Base-by-base conservation (phyloP, 75 land plant species). In the Ceratopteris richardii region DNA sequence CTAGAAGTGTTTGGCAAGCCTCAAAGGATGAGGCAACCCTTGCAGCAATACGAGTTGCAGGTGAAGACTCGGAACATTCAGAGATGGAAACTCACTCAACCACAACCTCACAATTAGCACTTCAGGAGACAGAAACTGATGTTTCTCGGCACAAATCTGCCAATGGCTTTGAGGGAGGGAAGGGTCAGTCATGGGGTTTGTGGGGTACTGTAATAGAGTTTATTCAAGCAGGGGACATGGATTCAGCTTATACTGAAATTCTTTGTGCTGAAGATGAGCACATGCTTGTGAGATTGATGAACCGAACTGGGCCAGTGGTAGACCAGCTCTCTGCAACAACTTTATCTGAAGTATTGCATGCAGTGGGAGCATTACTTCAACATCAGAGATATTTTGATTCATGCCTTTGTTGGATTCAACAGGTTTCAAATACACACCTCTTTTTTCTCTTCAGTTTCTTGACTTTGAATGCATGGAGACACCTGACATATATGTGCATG, bases 81-180 rank as follows among this genome's bases (percentile, higher is more conserved):
- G 31, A 29, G 26, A 25, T 27, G 1, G 42, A 40, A 40, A 10
- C 42, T 9, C 42, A 10, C 14, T 40, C 42, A 10, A 10, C 42
- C 9, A 50, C 68, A 33, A 31, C 61, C 13, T 48, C 79, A 23
- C 67, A 74, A 33, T 74, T 60, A 5, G 69, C 79, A 28, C 57
- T 71, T 2, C 79, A 79, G 13, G 86, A 80, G 60, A n/a, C 66
- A 36, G 86, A 77, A 51, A 76, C 70, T 23, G 80, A 85, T 57
- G 67, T 69, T 22, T 20, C 70, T 48, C 70, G 50, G 23, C 37
- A 27, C 28, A 31, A 57, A 23, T 21, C 28, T 1, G 36, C 24
- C 21, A 46, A 21, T 21, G 39, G 46, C 27, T 51, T 40, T 28
- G 33, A 0, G n/a, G 60, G 39, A 25, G 54, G 39, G 24, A 67